Base-by-base conservation (phyloP, 495 filamentous ascomycete species). In the Chaetomium cochliodes region DNA sequence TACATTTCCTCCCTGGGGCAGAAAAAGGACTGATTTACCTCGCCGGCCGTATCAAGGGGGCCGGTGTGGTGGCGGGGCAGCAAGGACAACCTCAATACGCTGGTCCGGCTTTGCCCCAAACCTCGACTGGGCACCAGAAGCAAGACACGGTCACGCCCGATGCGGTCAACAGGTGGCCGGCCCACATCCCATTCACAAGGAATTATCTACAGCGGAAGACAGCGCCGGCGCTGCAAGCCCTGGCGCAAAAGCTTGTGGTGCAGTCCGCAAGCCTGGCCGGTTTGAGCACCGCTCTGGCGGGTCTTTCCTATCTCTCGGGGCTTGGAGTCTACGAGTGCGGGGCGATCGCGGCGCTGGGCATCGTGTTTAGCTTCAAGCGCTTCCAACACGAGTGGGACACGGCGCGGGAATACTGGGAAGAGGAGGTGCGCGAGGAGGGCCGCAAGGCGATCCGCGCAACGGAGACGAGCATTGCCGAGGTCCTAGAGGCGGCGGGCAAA, bases 331-430 rank as follows among this genome's bases (percentile, higher is more conserved):
- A 96, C 71, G 90, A 93, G 74, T 87, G 89, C 15, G 86, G 89
- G 37, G 90, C 88, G 16, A 78, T 97, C n/a, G 90, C 86, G 0
- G 92, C 90, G 3, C 73, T 96, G 7, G 92, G 92, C 9, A 69
- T 91, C 7, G 86, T 90, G 5, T 90, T 87, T 79, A 87, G 88
- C 60, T 70, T 93, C 66, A 77, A 87, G 25, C 80, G 88, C 23
- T 81, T 97, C 78, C 93, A 97, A 75, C 86, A 75, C 67, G 78
- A 84, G 68, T 98, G 93, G 93, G 89, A 92, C 64, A 73, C 69
- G 9, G 89, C 88, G 13, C 83, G 88, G 44, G 75, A 68, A 8
- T 85, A 81, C 67, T 98, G 92, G 88, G 86, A 92, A 71, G 85
- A 80, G 5, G 86, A 89, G 69, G 84, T 96, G 12, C 84, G 87